Conservation (phyloP, 768 basidiomycete species). For the Clitopilus hobsonii region DNA sequence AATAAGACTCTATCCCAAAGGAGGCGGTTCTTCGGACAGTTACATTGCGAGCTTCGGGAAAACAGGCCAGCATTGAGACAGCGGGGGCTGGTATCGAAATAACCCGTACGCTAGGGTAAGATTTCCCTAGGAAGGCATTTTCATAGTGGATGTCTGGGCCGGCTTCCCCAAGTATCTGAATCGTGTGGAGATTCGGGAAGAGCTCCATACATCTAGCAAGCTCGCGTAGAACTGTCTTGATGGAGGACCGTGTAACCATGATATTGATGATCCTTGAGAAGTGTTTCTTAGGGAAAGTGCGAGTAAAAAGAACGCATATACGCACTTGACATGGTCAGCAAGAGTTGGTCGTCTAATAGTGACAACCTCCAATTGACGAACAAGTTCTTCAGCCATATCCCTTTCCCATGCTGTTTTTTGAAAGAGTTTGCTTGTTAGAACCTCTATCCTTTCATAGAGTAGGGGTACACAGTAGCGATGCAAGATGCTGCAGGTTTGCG, state of each 20-base stretch:
- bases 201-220: background rate
- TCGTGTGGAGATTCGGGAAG: background rate
- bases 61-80: background rate
- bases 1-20: background rate
- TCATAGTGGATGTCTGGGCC: background rate
- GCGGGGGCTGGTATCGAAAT: background rate
- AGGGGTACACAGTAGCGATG: conserved; percentile 12
- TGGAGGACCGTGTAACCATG: background rate
- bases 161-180: background rate
- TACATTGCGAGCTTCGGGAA: background rate
- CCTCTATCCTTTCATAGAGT: conserved; percentile 16
- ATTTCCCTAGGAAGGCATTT: background rate
- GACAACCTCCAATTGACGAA: background rate
- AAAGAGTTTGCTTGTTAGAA: conserved; percentile 4
- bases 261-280: background rate
- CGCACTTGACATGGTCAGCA: background rate
- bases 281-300: too few species aligned
- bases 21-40: background rate
- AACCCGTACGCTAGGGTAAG: background rate
- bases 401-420: background rate
- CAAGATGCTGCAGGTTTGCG: conserved; percentile 14
- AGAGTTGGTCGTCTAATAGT: background rate
- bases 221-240: background rate
- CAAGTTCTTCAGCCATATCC: conserved; percentile 9
- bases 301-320: background rate